phyloP scores from a whole-genome alignment of 2,329 filamentous ascomycete genomes.

The Fusarium musae region DNA sequence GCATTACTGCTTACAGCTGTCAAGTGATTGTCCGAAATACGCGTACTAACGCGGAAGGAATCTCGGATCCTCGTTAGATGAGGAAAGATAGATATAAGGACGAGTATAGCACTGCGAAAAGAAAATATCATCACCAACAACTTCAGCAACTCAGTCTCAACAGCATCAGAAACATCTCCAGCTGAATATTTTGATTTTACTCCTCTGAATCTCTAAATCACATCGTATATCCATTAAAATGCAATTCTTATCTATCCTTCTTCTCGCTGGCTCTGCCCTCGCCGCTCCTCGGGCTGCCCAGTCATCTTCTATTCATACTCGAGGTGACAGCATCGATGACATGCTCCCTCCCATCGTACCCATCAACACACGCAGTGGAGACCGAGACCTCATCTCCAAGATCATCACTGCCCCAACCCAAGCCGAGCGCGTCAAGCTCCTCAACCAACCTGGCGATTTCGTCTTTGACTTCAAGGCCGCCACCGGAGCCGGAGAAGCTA shows the following conservation, averaged over 20 bases:
- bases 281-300: constrained; percentile 5
- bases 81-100: not conserved
- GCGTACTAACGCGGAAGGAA: rapidly evolving
- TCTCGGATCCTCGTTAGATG: not conserved
- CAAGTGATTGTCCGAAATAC: not conserved
- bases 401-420: constrained; percentile 47
- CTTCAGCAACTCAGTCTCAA: not conserved
- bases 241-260: not conserved
- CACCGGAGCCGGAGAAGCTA: not conserved
- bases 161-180: rapidly evolving
- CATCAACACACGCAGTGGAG: constrained; percentile 25
- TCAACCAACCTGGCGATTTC: constrained; percentile 6
- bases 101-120: not conserved
- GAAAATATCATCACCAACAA: not conserved
- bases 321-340: constrained; percentile 8
- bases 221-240: not conserved
- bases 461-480: constrained; percentile 15
- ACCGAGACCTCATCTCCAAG: constrained; percentile 45
- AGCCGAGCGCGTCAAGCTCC: constrained; percentile 47
- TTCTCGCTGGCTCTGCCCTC: constrained; percentile 8
- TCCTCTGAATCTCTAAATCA: not conserved
- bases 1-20: not conserved
- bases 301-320: not conserved
- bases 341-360: constrained; percentile 20
- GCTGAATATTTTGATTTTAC: not conserved